Evolutionary conservation across 441 rosid species (phyloP).

Genomic region (Eruca vesicaria): DNA sequence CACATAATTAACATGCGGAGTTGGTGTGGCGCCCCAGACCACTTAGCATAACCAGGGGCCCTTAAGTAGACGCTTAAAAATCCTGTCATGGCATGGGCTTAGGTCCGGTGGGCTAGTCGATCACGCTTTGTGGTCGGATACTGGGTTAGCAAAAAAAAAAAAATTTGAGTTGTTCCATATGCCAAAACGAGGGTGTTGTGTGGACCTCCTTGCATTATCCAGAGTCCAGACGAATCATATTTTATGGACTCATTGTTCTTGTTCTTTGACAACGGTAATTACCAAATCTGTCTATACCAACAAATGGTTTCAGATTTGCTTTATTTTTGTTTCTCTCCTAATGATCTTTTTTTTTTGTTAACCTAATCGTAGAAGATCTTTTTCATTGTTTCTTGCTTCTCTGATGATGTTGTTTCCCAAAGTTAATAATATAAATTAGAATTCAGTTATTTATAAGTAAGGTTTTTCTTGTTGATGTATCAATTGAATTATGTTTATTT

Average conservation of each 20-base stretch:
- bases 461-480: background rate
- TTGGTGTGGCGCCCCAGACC: too few relatives aligned
- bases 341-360: background rate
- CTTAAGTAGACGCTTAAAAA: too few relatives aligned
- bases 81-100: too few relatives aligned
- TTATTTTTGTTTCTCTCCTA: background rate
- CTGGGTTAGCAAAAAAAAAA: too few relatives aligned
- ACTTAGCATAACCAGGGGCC: too few relatives aligned
- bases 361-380: slow-evolving; percentile 11
- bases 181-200: background rate
- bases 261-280: background rate
- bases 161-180: too few relatives aligned
- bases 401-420: background rate
- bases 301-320: background rate
- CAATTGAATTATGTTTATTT: background rate
- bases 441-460: background rate
- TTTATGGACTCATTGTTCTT: background rate
- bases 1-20: too few relatives aligned
- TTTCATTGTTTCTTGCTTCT: background rate
- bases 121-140: too few relatives aligned
- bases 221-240: background rate
- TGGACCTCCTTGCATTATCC: background rate
- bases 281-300: background rate
- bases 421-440: background rate
- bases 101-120: too few relatives aligned